Evolutionary conservation across 2,329 filamentous ascomycete species (phyloP).

Genomic region (Exserohilum turcica): DNA sequence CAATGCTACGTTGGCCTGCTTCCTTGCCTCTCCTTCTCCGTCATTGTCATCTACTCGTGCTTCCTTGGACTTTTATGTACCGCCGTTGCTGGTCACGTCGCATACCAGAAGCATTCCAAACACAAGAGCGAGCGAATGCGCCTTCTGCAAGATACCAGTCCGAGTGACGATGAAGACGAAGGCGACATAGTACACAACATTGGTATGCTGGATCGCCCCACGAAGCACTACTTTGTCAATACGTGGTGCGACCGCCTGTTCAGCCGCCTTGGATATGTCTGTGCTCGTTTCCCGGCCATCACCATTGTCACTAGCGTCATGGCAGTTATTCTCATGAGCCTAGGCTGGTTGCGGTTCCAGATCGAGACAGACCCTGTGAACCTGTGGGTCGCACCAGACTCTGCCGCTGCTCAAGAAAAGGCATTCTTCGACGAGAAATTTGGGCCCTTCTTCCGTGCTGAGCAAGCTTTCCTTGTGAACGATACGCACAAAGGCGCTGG

Average conservation of each 20-base stretch:
- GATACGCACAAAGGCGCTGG: constrained; percentile 71
- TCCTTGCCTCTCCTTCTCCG: constrained; percentile 92
- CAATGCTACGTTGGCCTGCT: constrained; percentile 83
- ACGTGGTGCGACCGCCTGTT: constrained; percentile 81
- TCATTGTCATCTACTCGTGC: constrained; percentile 82
- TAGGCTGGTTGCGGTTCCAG: constrained; percentile 88
- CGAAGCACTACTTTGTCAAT: constrained; percentile 81
- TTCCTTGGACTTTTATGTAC: constrained; percentile 71
- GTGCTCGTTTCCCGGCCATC: constrained; percentile 80
- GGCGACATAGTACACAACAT: constrained; percentile 79
- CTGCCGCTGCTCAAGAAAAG: constrained; percentile 89
- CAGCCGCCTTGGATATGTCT: constrained; percentile 76
- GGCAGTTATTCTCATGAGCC: constrained; percentile 76
- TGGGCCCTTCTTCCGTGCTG: constrained; percentile 91
- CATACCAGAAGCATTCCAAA: constrained; percentile 73
- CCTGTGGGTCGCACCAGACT: constrained; percentile 95
- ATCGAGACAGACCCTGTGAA: constrained; percentile 88
- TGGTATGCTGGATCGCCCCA: constrained; percentile 78
- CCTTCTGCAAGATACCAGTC: constrained; percentile 79
- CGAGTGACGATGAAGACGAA: constrained; percentile 93
- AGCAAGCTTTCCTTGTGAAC: constrained; percentile 93
- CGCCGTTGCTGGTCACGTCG: constrained; percentile 73
- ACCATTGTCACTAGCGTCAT: constrained; percentile 80
- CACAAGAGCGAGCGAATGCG: constrained; percentile 82
- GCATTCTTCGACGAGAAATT: constrained; percentile 91